Conservation (phyloP, 208 protist species). For the Jaenimonas drosophilae region DNA sequence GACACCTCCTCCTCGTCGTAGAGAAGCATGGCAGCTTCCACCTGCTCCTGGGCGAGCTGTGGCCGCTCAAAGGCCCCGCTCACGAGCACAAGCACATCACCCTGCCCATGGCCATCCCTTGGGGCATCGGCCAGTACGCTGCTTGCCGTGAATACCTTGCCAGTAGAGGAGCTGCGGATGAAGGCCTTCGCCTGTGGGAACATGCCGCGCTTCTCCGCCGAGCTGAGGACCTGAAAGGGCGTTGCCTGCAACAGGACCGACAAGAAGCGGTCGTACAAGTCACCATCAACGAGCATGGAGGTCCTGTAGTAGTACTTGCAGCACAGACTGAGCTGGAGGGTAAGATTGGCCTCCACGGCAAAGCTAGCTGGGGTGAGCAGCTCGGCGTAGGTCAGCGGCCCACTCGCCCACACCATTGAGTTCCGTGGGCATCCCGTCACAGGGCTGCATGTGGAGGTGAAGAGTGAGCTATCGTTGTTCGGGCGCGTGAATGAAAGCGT, state of each 20-base stretch:
- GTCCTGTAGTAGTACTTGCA: constrained; percentile 75
- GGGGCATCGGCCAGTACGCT: not conserved
- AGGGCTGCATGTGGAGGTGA: constrained; percentile 24
- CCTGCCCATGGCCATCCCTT: constrained; percentile 52
- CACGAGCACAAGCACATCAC: constrained; percentile 75
- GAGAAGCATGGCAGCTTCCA: not conserved
- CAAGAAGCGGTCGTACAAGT: constrained; percentile 64
- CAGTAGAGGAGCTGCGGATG: constrained; percentile 25
- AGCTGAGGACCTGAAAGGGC: constrained; percentile 60
- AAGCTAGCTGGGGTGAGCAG: constrained; percentile 65
- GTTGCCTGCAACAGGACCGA: constrained; percentile 61
- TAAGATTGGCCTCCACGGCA: constrained; percentile 26
- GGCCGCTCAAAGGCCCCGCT: constrained; percentile 30
- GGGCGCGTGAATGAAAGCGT: too few relatives aligned
- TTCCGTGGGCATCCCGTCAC: constrained; percentile 55
- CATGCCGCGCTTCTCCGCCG: constrained; percentile 42
- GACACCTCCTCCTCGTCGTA: not conserved
- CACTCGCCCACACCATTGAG: constrained; percentile 76
- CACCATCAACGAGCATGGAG: constrained; percentile 31
- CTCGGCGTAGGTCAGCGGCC: constrained; percentile 39
- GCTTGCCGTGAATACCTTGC: not conserved
- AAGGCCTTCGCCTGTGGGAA: constrained; percentile 41
- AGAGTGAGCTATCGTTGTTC: too few relatives aligned
- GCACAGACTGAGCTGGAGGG: constrained; percentile 69
- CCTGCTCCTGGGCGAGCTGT: constrained; percentile 8